Evolutionary conservation across 139 green algal genomes (phyloP).

Genomic region (Chloropicon primus): DNA sequence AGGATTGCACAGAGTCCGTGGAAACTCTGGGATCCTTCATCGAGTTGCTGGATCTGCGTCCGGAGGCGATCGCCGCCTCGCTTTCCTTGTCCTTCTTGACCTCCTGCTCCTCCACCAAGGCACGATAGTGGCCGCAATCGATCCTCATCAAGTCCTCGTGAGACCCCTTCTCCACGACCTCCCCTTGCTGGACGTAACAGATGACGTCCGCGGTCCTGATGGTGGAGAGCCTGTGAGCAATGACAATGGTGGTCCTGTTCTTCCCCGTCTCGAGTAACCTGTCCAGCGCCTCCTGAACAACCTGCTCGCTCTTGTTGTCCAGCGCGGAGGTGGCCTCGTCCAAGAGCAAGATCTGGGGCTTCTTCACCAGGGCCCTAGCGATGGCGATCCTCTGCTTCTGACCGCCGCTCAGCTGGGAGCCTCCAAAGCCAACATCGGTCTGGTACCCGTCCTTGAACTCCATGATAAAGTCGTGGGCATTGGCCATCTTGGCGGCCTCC

Average conservation of each 20-base stretch:
- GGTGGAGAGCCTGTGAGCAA: conserved; percentile 79
- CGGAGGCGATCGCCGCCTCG: not conserved
- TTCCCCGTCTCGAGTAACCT: conserved; percentile 47
- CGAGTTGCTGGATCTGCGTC: not conserved
- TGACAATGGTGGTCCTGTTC: conserved; percentile 70
- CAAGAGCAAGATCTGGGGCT: conserved; percentile 21
- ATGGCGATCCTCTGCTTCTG: conserved; percentile 49
- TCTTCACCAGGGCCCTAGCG: conserved; percentile 29
- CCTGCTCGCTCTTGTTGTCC: conserved; percentile 17
- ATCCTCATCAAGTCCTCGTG: conserved; percentile 22
- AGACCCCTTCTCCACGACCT: conserved; percentile 57
- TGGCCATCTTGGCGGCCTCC: conserved; percentile 48
- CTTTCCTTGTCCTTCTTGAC: not conserved
- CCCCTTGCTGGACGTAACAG: conserved; percentile 63
- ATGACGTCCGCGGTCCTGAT: conserved; percentile 69
- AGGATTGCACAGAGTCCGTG: not conserved
- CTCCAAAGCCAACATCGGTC: conserved; percentile 15
- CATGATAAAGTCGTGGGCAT: conserved; percentile 66
- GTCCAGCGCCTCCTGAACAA: conserved; percentile 83
- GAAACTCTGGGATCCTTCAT: not conserved
- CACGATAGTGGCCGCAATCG: not conserved
- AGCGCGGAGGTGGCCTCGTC: conserved; percentile 9
- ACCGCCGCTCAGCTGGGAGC: conserved; percentile 21
- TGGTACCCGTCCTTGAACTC: conserved; percentile 34
- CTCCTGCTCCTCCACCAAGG: not conserved